phyloP scores from a whole-genome alignment of 2,329 filamentous ascomycete genomes.

The Epichloe sylvatica region DNA sequence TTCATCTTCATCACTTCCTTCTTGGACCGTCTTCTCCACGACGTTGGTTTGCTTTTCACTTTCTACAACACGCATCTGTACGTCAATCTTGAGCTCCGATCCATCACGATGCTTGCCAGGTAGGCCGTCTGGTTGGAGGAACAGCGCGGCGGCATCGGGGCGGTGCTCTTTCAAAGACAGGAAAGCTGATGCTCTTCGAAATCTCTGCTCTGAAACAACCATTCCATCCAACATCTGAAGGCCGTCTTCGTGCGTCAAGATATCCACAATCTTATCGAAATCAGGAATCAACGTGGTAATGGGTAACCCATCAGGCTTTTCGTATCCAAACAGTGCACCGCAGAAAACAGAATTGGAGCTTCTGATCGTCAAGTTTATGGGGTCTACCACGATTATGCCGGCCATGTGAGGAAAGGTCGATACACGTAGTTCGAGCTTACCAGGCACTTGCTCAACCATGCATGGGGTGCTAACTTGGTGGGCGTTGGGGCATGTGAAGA shows the following conservation, averaged over 20 bases:
- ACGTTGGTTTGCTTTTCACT: conserved; percentile 57
- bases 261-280: conserved; percentile 70
- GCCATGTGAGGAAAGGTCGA: conserved; percentile 96
- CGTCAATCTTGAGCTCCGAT: conserved; percentile 80
- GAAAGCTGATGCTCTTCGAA: conserved; percentile 75
- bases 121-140: conserved; percentile 72
- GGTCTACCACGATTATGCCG: conserved; percentile 85
- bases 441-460: conserved; percentile 59
- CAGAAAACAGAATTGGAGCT: conserved; percentile 95
- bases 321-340: conserved; percentile 78
- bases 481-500: conserved; percentile 73
- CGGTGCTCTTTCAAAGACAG: conserved; percentile 72
- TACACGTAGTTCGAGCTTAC: conserved; percentile 60
- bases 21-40: conserved; percentile 50
- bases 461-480: conserved; percentile 72
- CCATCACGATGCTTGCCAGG: conserved; percentile 81
- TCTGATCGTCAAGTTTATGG: conserved; percentile 61
- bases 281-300: conserved; percentile 73
- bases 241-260: conserved; percentile 76
- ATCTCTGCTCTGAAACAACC: conserved; percentile 90
- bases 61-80: conserved; percentile 92
- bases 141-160: conserved; percentile 62
- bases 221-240: conserved; percentile 81
- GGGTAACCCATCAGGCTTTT: conserved; percentile 64
- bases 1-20: conserved; percentile 43